Evolutionary conservation across 176 grass and related monocot genomes (phyloP), one percentile per base, ranked within the genome.

Genomic region (Musa troglodytarum): DNA sequence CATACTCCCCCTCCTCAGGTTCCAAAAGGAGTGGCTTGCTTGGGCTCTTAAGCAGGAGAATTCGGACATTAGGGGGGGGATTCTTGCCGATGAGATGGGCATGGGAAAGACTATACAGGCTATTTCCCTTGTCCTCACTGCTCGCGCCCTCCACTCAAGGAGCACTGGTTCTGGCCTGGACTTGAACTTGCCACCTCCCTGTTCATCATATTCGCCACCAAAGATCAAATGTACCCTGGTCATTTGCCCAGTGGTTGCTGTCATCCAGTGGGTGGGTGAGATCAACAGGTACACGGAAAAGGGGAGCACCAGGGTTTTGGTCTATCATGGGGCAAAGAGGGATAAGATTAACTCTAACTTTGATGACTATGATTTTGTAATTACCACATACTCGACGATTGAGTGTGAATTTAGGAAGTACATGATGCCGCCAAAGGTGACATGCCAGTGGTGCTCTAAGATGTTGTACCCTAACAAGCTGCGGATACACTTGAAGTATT

Each of bases 101-200:
- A 99, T 99, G 95, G 95, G 95, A 55, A 99, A 94, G 85, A 99
- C 90, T 72, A 99, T 99, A 84, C 95, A 99, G 54, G 95, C 88
- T 13, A 94, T 99, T 82, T 88, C 90, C 43, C 90, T 99, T 52
- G 95, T 99, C 71, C 76, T 91, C 19, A 89, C 88, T 4, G 79
- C 95, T 10, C 84, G 88, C 65, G 11, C 15, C 2, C 84, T 97
- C 53, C 50, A 76, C 0, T 16, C 59, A 25, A 14, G 24, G 29
- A 51, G 34, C n/a, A 12, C 24, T 69, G 54, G 55, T 11, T 22
- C 11, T 13, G 21, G 14, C 21, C 29, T 63, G 15, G 62, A 53
- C 23, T 64, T 49, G 25, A 71, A 63, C 34, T 43, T 52, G 15
- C 14, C 9, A 19, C 69, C 11, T 73, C 50, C 69, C 11, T 73